phyloP scores from a whole-genome alignment of 495 filamentous ascomycete species.

The Letharia lupina region DNA sequence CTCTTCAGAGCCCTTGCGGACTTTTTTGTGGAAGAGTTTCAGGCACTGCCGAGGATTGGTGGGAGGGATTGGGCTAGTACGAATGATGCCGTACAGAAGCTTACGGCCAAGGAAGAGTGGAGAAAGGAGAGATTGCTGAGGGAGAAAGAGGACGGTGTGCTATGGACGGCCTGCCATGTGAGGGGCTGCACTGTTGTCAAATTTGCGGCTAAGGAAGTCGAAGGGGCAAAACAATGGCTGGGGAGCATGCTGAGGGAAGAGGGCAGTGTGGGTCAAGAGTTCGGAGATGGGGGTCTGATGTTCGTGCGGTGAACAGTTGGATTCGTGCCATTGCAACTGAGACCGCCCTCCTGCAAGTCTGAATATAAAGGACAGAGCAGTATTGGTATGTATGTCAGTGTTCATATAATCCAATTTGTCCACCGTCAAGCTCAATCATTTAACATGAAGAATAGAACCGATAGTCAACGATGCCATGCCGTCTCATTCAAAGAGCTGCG shows the following conservation, averaged over 20 bases:
- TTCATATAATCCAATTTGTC: neutral
- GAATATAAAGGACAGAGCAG: neutral
- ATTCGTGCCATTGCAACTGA: neutral
- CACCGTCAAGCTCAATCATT: neutral
- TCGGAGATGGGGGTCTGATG: constrained; percentile 55
- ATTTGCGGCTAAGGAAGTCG: constrained; percentile 58
- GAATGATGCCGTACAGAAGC: constrained; percentile 2
- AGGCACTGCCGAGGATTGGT: constrained; percentile 69
- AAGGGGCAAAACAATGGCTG: constrained; percentile 56
- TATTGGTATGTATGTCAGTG: neutral
- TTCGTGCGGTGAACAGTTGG: constrained; percentile 39
- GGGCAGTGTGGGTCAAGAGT: constrained; percentile 47
- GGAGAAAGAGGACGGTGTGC: constrained; percentile 50
- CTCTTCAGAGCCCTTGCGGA: constrained; percentile 54
- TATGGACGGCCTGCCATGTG: constrained; percentile 63
- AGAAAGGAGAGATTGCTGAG: constrained; percentile 31
- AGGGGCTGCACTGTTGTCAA: constrained; percentile 53
- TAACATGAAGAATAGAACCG: neutral
- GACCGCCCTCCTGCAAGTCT: neutral
- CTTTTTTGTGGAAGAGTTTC: constrained; percentile 70
- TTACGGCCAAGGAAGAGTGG: constrained; percentile 29
- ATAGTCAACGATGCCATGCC: neutral
- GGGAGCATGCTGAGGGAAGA: constrained; percentile 48
- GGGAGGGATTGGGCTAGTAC: constrained; percentile 58
- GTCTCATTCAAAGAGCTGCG: neutral